These are phyloP conservation scores for Fusarium citri DNA, from an alignment of 2,329 filamentous ascomycete genomes.

Conservation along the genomic window DNA sequence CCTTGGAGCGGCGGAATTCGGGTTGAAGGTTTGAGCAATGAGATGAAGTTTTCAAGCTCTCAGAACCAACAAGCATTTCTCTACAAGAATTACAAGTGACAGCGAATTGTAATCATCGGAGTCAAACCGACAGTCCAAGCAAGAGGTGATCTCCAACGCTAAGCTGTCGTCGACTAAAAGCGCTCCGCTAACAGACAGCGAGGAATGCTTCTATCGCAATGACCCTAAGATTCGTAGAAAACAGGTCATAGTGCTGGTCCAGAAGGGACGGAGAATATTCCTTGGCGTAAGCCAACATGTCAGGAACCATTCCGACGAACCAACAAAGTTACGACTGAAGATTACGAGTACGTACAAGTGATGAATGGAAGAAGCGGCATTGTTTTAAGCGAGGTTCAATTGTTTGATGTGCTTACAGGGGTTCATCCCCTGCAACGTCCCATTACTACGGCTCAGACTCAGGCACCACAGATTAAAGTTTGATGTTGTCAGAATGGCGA, in stretches of 20 bases:
- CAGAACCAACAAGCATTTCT: neutral
- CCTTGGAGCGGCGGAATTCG: neutral
- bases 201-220: neutral
- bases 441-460: slow-evolving; percentile 15
- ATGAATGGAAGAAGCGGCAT: neutral
- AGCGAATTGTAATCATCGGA: neutral
- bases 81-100: neutral
- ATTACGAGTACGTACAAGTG: neutral
- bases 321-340: neutral
- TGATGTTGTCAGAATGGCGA: neutral
- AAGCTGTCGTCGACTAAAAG: neutral
- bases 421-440: neutral
- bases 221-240: neutral
- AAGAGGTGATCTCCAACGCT: neutral
- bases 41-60: no score
- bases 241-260: neutral
- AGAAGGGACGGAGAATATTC: neutral
- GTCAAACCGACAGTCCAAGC: neutral
- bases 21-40: neutral
- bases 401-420: slow-evolving; percentile 1
- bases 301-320: slow-evolving; percentile 1
- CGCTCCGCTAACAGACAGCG: neutral
- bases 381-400: neutral
- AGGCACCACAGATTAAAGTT: slow-evolving; percentile 10
- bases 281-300: neutral